Base-by-base conservation (phyloP, 192 early-diverging fungal species). In the Radiomyces spectabilis region DNA sequence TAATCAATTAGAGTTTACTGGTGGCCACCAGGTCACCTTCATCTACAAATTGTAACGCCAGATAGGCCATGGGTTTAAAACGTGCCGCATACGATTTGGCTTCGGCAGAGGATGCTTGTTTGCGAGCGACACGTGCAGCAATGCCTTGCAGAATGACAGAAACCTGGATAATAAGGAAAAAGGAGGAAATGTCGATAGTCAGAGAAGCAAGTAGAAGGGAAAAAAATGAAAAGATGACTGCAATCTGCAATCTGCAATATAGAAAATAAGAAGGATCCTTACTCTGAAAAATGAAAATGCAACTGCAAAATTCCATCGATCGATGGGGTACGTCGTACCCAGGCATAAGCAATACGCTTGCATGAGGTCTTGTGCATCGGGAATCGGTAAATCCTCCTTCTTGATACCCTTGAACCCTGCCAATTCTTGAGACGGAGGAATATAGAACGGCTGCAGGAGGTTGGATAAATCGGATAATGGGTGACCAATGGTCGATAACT, bases 381-480 rank as follows among this genome's bases (percentile, higher is more conserved):
- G 92, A 29, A 91, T 73, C 9, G 72, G 69, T 41, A 82, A 68
- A 26, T 51, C 59, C 13, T 59, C 55, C 4, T 69, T 61, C 2
- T 46, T 22, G n/a, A n/a, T n/a, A 25, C 62, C 72, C 12, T 43
- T 57, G 41, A 86, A 67, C 0, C 87, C 87, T 39, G 30, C 26
- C 44, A 63, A 43, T 19, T 45, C 53, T 7, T n/a, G 37, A 39
- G 35, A 30, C 0, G 43, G 61, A 7, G 81, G 76, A 5, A 76
- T 34, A 55, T 85, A 83, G 49, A 80, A 90, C 16, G 77, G 83
- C 67, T 88, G 78, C 41, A 95, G 66, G 49, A 93, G 51, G 65
- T 92, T 95, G 39, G 92, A 89, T 21, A 98, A 70, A 60, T 98
- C 95, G 1, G 89, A 82, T 33, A 87, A 81, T 30, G 93, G 95